Percentiles rank a stretch among this genome's conserved stretches.
Conservation (phyloP, 1,284 basidiomycete species). For the Ustilago loliicola region DNA sequence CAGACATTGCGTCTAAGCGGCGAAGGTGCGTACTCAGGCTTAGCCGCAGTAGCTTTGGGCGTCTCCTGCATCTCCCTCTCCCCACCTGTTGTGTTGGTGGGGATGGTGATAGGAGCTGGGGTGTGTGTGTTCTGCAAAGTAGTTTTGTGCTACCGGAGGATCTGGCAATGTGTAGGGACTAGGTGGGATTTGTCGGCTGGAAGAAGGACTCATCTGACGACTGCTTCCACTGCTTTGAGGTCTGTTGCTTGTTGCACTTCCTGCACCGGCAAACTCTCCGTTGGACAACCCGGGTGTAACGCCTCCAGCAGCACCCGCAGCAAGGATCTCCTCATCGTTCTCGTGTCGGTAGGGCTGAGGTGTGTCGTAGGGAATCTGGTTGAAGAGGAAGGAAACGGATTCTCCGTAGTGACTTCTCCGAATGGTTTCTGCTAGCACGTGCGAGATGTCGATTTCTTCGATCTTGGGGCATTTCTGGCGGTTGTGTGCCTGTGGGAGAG, state of each 20-base stretch:
- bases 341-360: constrained; percentile 68
- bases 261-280: background rate
- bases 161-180: constrained; percentile 60
- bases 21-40: constrained; percentile 26
- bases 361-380: constrained; percentile 69
- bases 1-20: constrained; percentile 40
- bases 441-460: constrained; percentile 90
- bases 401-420: constrained; percentile 77
- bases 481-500: constrained; percentile 90
- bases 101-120: constrained; percentile 5
- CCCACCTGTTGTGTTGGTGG: background rate
- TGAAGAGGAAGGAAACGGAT: constrained; percentile 66
- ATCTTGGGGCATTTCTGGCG: constrained; percentile 84
- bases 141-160: constrained; percentile 55
- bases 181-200: constrained; percentile 33
- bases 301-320: constrained; percentile 6
- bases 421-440: constrained; percentile 96
- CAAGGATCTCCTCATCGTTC: constrained; percentile 39
- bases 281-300: background rate
- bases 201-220: constrained; percentile 12
- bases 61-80: constrained; percentile 16
- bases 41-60: constrained; percentile 22
- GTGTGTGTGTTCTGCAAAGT: constrained; percentile 44
- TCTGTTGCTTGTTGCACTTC: background rate
- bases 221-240: constrained; percentile 11